Base-by-base conservation (phyloP, 2,329 filamentous ascomycete genomes). In the Helotiales sp. region DNA sequence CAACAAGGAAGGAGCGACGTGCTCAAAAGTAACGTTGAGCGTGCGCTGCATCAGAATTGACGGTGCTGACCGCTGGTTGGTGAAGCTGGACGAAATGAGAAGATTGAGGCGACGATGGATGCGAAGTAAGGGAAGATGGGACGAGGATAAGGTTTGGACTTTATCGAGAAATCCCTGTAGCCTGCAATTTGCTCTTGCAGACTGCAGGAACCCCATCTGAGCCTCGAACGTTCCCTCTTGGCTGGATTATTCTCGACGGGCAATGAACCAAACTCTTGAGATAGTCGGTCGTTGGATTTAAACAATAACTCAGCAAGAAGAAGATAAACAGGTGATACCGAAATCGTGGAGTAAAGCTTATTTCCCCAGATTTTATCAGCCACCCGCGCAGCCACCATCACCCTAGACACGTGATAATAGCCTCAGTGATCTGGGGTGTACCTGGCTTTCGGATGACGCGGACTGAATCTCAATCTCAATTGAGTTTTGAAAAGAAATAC, bases 11-110 rank as follows among this genome's bases (percentile, higher is more conserved):
- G 36, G 22, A 27, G n/a, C 13, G 29, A 27, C 31, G 55, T 13
- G 22, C 46, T 19, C 22, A 44, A 8, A 47, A 47, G 57, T 56
- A 56, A 59, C 52, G 53, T 55, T 55, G 12, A 29, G 5, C 34
- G 44, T 33, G 27, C 34, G 25, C 17, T 51, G 46, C 47, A 55
- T 55, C 29, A 17, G 12, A 49, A 40, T 51, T 47, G 33, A 51
- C 51, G 51, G 46, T 51, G 46, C 40, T 25, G 40, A 12, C n/a
- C 27, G 22, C 40, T 44, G 22, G 15, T 44, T 44, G 40, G 40
- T 44, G 19, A 24, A 25, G 40, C 36, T 40, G 40, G 40, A 13
- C 27, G 27, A 34, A 44, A 44, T 44, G 40, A 40, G 36, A 44
- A 25, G 40, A 25, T 44, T 15, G 40, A 25, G 24, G 22, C 22